Evolutionary conservation across 805 yeast genomes (phyloP).

Genomic region (Zygosaccharomyces rouxii): DNA sequence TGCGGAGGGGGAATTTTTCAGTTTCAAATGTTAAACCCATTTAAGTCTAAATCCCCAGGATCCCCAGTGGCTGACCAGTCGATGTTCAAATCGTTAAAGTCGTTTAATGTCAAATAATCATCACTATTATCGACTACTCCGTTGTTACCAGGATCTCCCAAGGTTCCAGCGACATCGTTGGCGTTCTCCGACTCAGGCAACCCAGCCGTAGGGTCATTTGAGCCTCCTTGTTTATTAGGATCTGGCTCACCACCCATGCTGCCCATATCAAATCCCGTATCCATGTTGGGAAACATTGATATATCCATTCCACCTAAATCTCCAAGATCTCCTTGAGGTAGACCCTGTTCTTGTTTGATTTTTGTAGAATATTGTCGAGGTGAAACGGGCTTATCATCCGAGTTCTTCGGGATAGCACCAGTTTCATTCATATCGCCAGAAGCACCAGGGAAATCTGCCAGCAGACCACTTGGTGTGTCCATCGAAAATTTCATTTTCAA

Average conservation of each 20-base stretch:
- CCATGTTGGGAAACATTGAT: conserved; percentile 32
- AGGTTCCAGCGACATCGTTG: conserved; percentile 19
- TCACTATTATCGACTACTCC: conserved; percentile 21
- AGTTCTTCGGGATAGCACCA: not conserved
- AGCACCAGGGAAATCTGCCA: conserved; percentile 11
- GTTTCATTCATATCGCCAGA: conserved; percentile 4
- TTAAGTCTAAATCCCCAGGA: conserved; percentile 28
- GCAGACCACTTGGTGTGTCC: conserved; percentile 15
- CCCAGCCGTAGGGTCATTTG: conserved; percentile 4
- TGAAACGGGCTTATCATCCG: not conserved
- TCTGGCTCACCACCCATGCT: conserved; percentile 12
- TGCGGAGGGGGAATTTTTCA: not conserved
- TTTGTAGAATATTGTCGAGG: conserved; percentile 13
- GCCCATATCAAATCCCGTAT: conserved; percentile 29
- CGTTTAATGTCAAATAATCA: conserved; percentile 35
- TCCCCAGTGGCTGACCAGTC: conserved; percentile 34
- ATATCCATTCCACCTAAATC: conserved; percentile 31
- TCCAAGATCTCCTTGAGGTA: conserved; percentile 17
- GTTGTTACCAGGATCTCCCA: conserved; percentile 10
- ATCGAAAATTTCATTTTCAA: conserved; percentile 14
- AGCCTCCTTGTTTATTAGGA: not conserved
- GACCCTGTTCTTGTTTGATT: conserved; percentile 22
- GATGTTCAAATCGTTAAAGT: conserved; percentile 34
- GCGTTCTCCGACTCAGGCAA: conserved; percentile 12
- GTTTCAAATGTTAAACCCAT: conserved; percentile 25